Evolutionary conservation across 352 stramenopile species (phyloP).

Genomic region (Globisporangium megalacanthum): DNA sequence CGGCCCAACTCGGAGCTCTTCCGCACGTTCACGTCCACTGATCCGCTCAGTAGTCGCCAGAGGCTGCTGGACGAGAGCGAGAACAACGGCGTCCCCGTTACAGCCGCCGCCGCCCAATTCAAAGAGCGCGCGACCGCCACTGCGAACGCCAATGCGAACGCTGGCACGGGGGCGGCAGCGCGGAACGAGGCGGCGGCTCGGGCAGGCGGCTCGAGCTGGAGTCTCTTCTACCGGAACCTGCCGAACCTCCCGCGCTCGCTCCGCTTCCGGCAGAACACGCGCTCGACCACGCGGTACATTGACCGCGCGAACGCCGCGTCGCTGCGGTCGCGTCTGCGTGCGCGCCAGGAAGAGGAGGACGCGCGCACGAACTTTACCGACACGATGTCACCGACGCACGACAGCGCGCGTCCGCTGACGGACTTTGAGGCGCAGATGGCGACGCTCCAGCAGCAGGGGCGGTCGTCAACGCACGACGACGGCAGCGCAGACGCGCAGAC

Average conservation of each 20-base stretch:
- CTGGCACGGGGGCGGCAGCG: not conserved
- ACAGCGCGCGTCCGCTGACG: slow-evolving; percentile 21
- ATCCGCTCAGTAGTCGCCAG: slow-evolving; percentile 54
- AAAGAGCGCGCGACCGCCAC: slow-evolving; percentile 5
- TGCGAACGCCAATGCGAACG: not conserved
- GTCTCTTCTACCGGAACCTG: slow-evolving; percentile 63
- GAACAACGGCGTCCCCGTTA: slow-evolving; percentile 14
- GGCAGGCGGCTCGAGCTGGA: slow-evolving; percentile 29
- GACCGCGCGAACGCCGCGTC: slow-evolving; percentile 64
- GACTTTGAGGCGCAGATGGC: slow-evolving; percentile 57
- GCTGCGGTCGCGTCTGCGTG: slow-evolving; percentile 44
- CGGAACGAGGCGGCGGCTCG: not conserved
- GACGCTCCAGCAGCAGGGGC: slow-evolving; percentile 2
- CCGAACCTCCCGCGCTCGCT: slow-evolving; percentile 60
- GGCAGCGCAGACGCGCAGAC: slow-evolving; percentile 6
- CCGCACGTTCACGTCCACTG: slow-evolving; percentile 62
- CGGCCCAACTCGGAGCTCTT: slow-evolving; percentile 60
- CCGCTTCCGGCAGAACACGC: slow-evolving; percentile 71
- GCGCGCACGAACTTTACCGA: slow-evolving; percentile 26
- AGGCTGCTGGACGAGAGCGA: slow-evolving; percentile 46
- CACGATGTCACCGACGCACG: slow-evolving; percentile 21
- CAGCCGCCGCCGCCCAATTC: slow-evolving; percentile 3
- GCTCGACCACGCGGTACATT: slow-evolving; percentile 73
- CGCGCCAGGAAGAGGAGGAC: slow-evolving; percentile 43
- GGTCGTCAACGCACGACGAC: slow-evolving; percentile 4